Evolutionary conservation across 768 basidiomycete genomes (phyloP).

Genomic region (Mycena chlorophos): DNA sequence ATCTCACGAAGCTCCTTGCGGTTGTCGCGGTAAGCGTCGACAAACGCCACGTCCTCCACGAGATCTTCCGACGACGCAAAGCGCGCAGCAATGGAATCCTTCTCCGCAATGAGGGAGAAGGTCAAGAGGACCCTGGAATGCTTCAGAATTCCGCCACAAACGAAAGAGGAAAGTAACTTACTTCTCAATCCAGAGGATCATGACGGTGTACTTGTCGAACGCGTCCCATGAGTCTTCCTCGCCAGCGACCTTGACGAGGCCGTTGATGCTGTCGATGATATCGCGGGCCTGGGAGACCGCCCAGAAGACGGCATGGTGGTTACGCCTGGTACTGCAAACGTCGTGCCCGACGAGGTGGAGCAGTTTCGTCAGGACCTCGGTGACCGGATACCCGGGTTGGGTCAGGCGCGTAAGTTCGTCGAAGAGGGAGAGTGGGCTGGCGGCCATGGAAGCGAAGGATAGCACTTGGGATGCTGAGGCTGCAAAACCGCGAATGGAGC

Average conservation of each 20-base stretch:
- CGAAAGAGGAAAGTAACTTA: background rate
- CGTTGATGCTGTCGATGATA: conserved; percentile 2
- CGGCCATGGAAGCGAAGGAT: background rate
- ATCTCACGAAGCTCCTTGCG: background rate
- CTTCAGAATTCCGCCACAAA: background rate
- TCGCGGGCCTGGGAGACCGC: background rate
- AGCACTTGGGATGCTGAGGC: background rate
- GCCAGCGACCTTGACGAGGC: background rate
- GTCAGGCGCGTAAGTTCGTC: conserved; percentile 1
- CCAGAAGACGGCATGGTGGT: conserved; percentile 10
- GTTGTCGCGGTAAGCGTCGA: background rate
- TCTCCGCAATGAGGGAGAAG: conserved; percentile 2
- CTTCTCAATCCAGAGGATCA: conserved; percentile 1
- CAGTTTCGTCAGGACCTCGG: conserved; percentile 2
- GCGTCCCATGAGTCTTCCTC: background rate
- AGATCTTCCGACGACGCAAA: background rate
- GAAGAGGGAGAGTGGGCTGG: conserved; percentile 3
- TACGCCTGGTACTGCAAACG: conserved; percentile 6
- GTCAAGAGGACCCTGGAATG: background rate
- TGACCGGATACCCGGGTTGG: conserved; percentile 1
- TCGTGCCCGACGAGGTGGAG: conserved; percentile 4
- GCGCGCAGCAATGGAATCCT: background rate
- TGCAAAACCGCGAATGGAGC: background rate
- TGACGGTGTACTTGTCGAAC: conserved; percentile 3
- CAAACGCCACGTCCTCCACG: background rate